Conservation (phyloP, 2,329 filamentous ascomycete species). For the Scopulariopsis brevicaulis region DNA sequence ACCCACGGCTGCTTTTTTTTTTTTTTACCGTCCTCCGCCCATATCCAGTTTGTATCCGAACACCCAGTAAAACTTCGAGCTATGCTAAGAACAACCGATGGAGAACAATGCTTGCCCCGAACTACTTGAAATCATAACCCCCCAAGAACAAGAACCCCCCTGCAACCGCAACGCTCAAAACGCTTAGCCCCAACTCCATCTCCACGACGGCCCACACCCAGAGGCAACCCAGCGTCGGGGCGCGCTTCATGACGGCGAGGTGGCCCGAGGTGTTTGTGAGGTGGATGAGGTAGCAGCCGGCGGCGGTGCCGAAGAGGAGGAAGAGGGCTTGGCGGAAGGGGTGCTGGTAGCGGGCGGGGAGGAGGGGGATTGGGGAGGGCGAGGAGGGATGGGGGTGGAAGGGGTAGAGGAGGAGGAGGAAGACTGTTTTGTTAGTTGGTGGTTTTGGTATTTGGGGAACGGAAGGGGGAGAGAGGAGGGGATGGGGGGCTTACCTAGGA, state of each 20-base stretch:
- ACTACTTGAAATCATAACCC: constrained; percentile 34
- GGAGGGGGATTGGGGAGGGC: constrained; percentile 34
- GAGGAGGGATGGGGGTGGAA: constrained; percentile 42
- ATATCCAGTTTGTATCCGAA: not conserved
- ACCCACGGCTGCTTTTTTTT: too few relatives aligned
- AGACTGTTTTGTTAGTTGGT: constrained; percentile 26
- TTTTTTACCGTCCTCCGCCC: too few relatives aligned
- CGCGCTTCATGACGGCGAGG: constrained; percentile 80
- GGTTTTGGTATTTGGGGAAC: not conserved
- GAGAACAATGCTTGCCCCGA: not conserved
- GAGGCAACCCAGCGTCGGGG: constrained; percentile 77
- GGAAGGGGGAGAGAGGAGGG: not conserved
- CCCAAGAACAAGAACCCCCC: constrained; percentile 33
- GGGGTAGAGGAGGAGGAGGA: constrained; percentile 41
- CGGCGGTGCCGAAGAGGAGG: constrained; percentile 43
- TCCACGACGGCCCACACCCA: constrained; percentile 95
- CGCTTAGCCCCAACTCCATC: constrained; percentile 58
- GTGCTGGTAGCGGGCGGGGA: constrained; percentile 33
- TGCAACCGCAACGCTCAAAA: constrained; percentile 36
- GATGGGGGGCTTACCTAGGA: constrained; percentile 31
- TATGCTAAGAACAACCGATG: too few relatives aligned
- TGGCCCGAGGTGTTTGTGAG: constrained; percentile 74
- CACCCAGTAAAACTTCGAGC: not conserved
- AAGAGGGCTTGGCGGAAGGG: constrained; percentile 50
- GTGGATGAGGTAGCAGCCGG: constrained; percentile 71